Percentiles rank a stretch among this genome's conserved stretches.
These are phyloP conservation scores for Pseudohalonectria lignicola DNA, from an alignment of 2,329 filamentous ascomycete species.

Conservation along the genomic window DNA sequence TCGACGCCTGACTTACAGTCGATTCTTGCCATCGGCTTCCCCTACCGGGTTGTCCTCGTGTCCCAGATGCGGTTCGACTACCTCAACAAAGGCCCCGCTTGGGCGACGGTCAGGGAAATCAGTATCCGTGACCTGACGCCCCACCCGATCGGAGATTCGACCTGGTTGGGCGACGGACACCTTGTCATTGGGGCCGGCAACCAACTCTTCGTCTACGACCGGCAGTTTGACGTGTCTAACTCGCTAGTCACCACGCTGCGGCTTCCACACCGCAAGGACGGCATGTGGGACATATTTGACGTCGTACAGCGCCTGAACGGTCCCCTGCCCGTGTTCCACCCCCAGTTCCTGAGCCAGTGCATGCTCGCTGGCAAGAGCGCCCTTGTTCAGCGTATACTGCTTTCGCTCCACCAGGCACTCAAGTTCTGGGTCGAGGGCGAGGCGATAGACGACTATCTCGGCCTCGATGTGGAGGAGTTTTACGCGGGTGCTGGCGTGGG, in stretches of 20 bases:
- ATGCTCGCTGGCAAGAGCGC: conserved; percentile 68
- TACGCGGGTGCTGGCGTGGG: conserved; percentile 27
- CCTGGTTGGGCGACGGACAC: conserved; percentile 78
- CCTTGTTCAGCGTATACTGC: conserved; percentile 62
- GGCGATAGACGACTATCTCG: conserved; percentile 65
- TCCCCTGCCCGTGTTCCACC: conserved; percentile 81
- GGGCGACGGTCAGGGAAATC: conserved; percentile 77
- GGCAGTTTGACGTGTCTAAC: conserved; percentile 56
- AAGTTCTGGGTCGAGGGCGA: conserved; percentile 82
- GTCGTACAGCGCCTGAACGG: conserved; percentile 77
- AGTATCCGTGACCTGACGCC: conserved; percentile 71
- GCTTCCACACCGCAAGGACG: conserved; percentile 34
- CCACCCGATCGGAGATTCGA: conserved; percentile 85
- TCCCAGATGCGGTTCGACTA: conserved; percentile 89
- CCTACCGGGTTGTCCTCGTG: conserved; percentile 71
- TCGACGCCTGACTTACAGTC: conserved; percentile 83
- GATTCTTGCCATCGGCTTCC: conserved; percentile 84
- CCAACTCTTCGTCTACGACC: conserved; percentile 76
- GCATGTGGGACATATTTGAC: conserved; percentile 61
- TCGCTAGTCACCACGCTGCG: conserved; percentile 43
- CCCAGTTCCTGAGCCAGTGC: conserved; percentile 79
- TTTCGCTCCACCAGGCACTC: conserved; percentile 61
- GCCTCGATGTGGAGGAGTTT: conserved; percentile 50
- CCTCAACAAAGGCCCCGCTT: conserved; percentile 77
- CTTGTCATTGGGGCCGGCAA: conserved; percentile 85